phyloP scores from a whole-genome alignment of 352 stramenopile genomes.

The Thraustochytrium sp. region DNA sequence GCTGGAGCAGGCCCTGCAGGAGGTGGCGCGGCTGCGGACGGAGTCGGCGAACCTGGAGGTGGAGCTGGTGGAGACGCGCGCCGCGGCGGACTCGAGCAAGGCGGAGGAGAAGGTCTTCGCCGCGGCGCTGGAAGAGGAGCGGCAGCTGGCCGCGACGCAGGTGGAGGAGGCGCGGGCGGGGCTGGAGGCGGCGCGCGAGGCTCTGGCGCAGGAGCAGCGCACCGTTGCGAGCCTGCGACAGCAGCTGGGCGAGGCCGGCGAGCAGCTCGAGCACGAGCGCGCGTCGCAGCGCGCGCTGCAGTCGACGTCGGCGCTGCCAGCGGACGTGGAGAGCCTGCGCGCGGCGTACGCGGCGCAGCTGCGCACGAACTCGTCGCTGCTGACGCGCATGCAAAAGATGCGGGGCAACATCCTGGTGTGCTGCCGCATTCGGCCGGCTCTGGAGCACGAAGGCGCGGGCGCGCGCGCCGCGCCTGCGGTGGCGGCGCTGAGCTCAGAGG shows the following conservation, averaged over 20 bases:
- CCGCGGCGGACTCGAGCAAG: background rate
- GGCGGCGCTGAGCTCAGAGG: constrained; percentile 64
- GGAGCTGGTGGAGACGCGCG: background rate
- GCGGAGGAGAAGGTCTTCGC: constrained; percentile 26
- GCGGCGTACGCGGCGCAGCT: constrained; percentile 17
- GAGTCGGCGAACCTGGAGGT: background rate
- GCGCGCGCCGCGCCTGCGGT: constrained; percentile 56
- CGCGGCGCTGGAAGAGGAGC: background rate
- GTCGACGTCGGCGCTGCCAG: background rate
- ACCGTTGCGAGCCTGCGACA: background rate
- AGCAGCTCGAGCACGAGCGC: constrained; percentile 22
- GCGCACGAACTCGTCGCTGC: constrained; percentile 68
- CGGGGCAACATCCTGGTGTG: constrained; percentile 95
- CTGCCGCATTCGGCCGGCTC: constrained; percentile 83
- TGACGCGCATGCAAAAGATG: constrained; percentile 90
- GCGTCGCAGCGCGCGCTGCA: background rate
- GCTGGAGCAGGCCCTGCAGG: background rate
- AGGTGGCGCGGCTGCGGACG: background rate
- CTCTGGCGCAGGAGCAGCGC: background rate
- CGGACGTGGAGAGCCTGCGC: background rate
- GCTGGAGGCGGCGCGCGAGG: background rate
- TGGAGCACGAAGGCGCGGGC: constrained; percentile 55
- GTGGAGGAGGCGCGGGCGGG: background rate
- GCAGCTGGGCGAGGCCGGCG: background rate
- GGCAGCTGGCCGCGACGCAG: background rate